Conservation (phyloP, 441 rosid species). For the Kokia cookei region DNA sequence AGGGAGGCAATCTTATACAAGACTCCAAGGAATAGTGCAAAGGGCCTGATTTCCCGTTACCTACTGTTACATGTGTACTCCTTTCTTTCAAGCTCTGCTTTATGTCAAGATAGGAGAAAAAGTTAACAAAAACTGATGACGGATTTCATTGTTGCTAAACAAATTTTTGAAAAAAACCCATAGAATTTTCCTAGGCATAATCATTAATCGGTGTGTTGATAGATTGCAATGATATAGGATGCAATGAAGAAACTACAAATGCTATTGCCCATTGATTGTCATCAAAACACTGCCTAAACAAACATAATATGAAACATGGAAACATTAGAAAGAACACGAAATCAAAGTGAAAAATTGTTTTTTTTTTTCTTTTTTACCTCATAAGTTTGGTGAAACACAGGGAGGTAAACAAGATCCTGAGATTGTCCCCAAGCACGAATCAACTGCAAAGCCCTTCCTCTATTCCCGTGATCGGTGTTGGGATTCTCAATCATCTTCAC, state of each 20-base stretch:
- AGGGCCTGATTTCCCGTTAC: constrained; percentile 23
- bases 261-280: neutral
- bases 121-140: neutral
- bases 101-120: neutral
- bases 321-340: neutral
- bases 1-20: constrained; percentile 43
- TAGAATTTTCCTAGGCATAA: neutral
- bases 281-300: neutral
- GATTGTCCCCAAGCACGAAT: constrained; percentile 86
- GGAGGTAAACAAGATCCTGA: constrained; percentile 66
- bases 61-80: constrained; percentile 17
- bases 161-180: neutral
- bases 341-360: neutral
- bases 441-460: constrained; percentile 60
- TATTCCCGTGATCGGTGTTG: constrained; percentile 39
- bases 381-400: constrained; percentile 77
- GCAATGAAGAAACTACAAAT: neutral
- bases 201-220: neutral
- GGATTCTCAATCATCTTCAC: constrained; percentile 67
- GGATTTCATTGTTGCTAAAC: neutral
- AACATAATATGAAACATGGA: neutral
- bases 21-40: constrained; percentile 45
- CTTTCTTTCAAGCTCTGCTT: constrained; percentile 49
- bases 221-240: neutral
- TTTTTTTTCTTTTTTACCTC: constrained; percentile 24